phyloP scores from a whole-genome alignment of 805 yeast species.

The Candida coquimbonensis region DNA sequence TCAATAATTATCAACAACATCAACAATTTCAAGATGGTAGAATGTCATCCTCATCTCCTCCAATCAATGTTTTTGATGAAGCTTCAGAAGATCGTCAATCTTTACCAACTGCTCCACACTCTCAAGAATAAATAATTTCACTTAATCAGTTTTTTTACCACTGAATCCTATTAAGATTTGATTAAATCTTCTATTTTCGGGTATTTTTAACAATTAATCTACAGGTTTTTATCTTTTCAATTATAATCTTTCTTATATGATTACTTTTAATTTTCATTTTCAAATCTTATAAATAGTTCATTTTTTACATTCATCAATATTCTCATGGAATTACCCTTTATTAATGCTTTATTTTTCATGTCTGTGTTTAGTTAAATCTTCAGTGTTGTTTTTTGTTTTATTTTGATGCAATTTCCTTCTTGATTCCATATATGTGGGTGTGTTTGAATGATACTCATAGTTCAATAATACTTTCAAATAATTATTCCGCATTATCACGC shows the following conservation, averaged over 20 bases:
- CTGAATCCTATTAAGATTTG: background rate
- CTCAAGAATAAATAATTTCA: background rate
- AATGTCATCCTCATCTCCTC: background rate
- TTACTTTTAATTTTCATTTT: background rate
- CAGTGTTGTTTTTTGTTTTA: conserved; percentile 4
- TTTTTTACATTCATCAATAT: background rate
- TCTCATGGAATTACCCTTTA: background rate
- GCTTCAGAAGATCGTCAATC: conserved; percentile 1
- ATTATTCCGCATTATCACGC: too few relatives aligned
- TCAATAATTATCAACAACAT: background rate
- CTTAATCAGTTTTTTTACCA: too few relatives aligned
- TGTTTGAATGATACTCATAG: too few relatives aligned
- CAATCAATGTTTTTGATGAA: background rate
- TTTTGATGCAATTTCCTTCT: too few relatives aligned
- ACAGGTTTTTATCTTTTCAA: too few relatives aligned
- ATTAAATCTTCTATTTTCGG: background rate
- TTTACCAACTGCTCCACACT: background rate
- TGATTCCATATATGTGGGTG: too few relatives aligned
- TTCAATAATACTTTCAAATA: too few relatives aligned
- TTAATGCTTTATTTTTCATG: background rate
- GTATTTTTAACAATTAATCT: background rate
- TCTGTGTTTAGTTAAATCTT: conserved; percentile 5
- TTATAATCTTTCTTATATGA: background rate
- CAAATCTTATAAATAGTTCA: conserved; percentile 1
- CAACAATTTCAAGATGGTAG: background rate